Conservation (phyloP, 768 basidiomycete species). For the Russula sp. region DNA sequence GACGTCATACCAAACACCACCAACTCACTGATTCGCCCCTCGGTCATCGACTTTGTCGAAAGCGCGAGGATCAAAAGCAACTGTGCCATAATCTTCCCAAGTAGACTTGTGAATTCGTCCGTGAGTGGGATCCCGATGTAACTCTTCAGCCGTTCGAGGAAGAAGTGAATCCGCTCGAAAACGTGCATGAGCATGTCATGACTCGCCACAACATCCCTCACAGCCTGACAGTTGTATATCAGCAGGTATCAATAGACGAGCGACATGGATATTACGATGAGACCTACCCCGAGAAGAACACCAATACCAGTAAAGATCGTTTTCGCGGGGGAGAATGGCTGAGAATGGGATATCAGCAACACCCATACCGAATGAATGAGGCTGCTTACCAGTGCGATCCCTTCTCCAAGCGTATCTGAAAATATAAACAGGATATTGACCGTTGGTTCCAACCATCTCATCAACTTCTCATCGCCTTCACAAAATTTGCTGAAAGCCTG, state of each 20-base stretch:
- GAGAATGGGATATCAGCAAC: neutral
- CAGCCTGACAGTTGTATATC: neutral
- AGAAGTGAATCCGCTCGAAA: neutral
- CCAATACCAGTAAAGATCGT: too few relatives aligned
- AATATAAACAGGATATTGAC: too few relatives aligned
- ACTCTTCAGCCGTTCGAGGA: neutral
- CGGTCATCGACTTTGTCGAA: neutral
- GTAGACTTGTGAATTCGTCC: neutral
- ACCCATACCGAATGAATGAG: too few relatives aligned
- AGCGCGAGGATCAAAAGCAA: neutral
- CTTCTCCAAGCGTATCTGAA: too few relatives aligned
- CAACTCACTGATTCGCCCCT: neutral
- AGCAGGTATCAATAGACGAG: too few relatives aligned
- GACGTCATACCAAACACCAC: neutral
- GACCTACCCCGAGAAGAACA: too few relatives aligned
- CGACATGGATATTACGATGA: neutral
- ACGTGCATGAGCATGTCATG: neutral
- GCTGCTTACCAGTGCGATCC: too few relatives aligned
- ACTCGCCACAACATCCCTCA: neutral
- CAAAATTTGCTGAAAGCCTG: neutral
- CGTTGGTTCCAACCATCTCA: too few relatives aligned
- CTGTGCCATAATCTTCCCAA: neutral
- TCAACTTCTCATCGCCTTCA: neutral
- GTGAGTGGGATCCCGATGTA: neutral
- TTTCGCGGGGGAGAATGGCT: neutral